Percentiles rank a stretch among this genome's conserved stretches.
Conservation (phyloP, 2,329 filamentous ascomycete genomes). For the Plectosphaerella sp. region DNA sequence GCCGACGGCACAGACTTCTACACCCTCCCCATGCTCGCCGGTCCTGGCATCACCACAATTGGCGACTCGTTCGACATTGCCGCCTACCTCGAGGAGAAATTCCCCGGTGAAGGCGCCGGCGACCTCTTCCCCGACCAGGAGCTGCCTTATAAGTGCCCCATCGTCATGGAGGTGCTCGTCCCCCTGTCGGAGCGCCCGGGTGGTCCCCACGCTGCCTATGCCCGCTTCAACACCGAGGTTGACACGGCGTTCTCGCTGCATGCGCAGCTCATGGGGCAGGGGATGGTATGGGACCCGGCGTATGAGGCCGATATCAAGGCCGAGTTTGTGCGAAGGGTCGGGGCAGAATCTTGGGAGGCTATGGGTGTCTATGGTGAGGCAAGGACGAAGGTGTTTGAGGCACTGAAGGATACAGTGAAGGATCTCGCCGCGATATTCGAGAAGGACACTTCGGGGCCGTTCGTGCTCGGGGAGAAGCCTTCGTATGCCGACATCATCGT, state of each 20-base stretch:
- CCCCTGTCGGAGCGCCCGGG: constrained; percentile 30
- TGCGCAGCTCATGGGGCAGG: constrained; percentile 29
- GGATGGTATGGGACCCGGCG: constrained; percentile 46
- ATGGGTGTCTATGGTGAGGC: constrained; percentile 31
- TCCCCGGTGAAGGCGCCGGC: constrained; percentile 37
- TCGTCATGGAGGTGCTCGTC: constrained; percentile 14
- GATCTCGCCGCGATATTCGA: constrained; percentile 36
- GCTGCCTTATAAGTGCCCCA: constrained; percentile 33
- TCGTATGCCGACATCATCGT: constrained; percentile 55
- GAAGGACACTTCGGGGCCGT: constrained; percentile 36
- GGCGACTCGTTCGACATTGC: constrained; percentile 67
- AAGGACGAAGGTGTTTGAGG: constrained; percentile 28
- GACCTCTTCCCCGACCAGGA: constrained; percentile 42
- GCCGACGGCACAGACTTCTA: constrained; percentile 53
- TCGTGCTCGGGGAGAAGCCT: constrained; percentile 37
- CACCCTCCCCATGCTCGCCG: constrained; percentile 55
- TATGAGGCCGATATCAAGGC: constrained; percentile 37
- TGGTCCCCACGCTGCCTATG: constrained; percentile 29
- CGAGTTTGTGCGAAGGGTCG: constrained; percentile 43
- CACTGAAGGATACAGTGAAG: constrained; percentile 35
- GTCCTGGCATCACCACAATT: constrained; percentile 35
- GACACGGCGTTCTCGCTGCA: constrained; percentile 50
- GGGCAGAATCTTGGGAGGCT: constrained; percentile 38
- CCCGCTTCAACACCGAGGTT: constrained; percentile 47
- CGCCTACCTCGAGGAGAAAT: constrained; percentile 49